These are phyloP conservation scores for Astrothelium subdiscretum DNA, from an alignment of 495 filamentous ascomycete species.

Conservation along the genomic window DNA sequence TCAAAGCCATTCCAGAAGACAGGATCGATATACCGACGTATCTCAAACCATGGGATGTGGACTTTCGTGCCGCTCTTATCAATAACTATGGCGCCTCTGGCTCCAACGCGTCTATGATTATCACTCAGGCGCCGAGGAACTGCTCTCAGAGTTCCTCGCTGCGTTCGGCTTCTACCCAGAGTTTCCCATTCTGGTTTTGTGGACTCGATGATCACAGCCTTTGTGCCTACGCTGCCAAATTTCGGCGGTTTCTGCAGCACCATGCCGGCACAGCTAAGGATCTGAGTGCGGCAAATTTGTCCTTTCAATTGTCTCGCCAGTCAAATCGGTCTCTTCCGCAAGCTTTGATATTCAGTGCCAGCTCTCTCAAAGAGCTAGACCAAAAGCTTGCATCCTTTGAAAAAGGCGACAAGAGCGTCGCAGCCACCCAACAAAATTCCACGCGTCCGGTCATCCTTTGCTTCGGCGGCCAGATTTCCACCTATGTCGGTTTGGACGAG, in stretches of 20 bases:
- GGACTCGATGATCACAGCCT: not conserved
- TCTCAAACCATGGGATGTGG: not conserved
- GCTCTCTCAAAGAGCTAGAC: not conserved
- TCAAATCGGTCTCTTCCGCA: not conserved
- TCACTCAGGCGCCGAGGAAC: not conserved
- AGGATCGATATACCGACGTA: not conserved
- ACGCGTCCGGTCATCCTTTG: not conserved
- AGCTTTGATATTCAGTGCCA: not conserved
- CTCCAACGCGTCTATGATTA: slow-evolving; percentile 25
- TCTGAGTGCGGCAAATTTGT: too few species aligned
- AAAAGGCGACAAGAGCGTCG: not conserved
- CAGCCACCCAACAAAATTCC: not conserved
- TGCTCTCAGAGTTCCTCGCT: too few species aligned
- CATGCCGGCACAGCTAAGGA: not conserved
- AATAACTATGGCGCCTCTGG: slow-evolving; percentile 3
- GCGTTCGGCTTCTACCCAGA: too few species aligned
- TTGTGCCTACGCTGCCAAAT: not conserved
- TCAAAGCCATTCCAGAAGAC: not conserved
- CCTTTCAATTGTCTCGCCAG: too few species aligned
- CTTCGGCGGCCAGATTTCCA: not conserved
- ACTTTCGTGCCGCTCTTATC: not conserved
- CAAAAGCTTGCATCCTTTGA: not conserved
- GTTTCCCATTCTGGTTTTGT: not conserved
- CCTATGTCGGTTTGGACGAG: not conserved
- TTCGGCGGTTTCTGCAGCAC: not conserved